Base-by-base conservation (phyloP, 2,329 filamentous ascomycete species). In the Hymenoscyphus scutula region DNA sequence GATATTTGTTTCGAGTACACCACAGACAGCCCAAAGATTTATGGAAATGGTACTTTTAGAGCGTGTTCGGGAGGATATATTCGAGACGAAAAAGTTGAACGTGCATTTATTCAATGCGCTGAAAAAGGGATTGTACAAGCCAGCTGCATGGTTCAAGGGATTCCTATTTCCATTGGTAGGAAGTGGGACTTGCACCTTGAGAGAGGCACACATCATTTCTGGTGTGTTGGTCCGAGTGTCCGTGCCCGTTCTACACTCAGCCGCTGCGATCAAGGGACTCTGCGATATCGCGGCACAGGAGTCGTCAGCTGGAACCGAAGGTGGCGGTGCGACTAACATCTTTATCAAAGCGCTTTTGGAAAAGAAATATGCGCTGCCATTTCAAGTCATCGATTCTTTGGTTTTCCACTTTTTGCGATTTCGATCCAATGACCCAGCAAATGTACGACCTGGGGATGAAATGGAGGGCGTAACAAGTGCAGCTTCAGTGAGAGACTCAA, bases 361-460 rank as follows among this genome's bases (percentile, higher is more conserved):
- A 77, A 99, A 99, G 84, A 96, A 96, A 74, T 98, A 99, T 71
- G 95, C 95, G 0, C 81, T 99, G 11, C 95, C 94, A 0, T 97
- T 90, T 79, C 94, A 96, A 77, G 94, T 97, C 60, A 88, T 99
- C 57, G 95, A 99, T 71, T 89, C 92, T 1, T 81, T 98, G 1
- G 95, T 99, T 10, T 98, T 98, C 80, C 94, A 99, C 77, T 99
- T 99, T 77, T 77, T 98, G 65, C 89, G 95, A 17, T 97, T 97
- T 80, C 84, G 91, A 37, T 89, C 84, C 59, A 82, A 85, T 29
- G 87, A 90, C 65, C 83, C 86, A 2, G 80, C 82, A 2, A 79
- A 80, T 11, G 81, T 83, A 19, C 79, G 80, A 58, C 79, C 79
- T 34, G 77, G 75, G 4, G 80, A 84, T 62, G 79, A 78, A 30